Conservation (phyloP, 176 grass and related monocot species). For the Melocanna baccifera region DNA sequence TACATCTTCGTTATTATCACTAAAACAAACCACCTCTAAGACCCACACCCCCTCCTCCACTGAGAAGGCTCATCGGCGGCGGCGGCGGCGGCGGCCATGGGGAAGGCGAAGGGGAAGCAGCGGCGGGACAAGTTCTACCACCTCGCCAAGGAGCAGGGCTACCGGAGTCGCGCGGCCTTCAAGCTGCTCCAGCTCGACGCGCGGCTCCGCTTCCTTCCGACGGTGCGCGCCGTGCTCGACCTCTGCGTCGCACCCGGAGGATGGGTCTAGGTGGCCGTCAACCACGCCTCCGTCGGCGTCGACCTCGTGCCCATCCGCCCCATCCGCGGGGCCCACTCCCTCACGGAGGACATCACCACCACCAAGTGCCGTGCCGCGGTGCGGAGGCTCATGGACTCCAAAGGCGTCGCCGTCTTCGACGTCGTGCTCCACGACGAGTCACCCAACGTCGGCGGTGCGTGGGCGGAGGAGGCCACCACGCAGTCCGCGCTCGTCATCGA, state of each 20-base stretch:
- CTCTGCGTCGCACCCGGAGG: constrained; percentile 92
- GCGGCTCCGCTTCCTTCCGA: constrained; percentile 77
- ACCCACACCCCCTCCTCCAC: background rate
- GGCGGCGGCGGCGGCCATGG: constrained; percentile 58
- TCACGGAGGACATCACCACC: constrained; percentile 92
- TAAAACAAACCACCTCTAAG: too few species aligned
- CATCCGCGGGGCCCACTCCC: constrained; percentile 75
- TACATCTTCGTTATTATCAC: too few species aligned
- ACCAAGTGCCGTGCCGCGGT: constrained; percentile 74
- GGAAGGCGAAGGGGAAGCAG: constrained; percentile 94
- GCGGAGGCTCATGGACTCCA: constrained; percentile 69
- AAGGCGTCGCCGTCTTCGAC: constrained; percentile 63
- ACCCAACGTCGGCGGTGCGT: constrained; percentile 86
- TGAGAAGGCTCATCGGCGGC: constrained; percentile 28
- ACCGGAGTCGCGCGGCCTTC: constrained; percentile 81
- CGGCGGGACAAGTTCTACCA: constrained; percentile 88
- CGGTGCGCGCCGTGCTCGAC: constrained; percentile 76
- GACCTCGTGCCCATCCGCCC: constrained; percentile 88
- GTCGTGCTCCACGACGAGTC: constrained; percentile 91
- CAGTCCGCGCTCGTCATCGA: constrained; percentile 81
- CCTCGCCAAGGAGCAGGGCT: constrained; percentile 87
- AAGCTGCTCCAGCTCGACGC: constrained; percentile 97
- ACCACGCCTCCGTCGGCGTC: constrained; percentile 67
- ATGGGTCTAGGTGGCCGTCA: constrained; percentile 89
- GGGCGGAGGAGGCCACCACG: constrained; percentile 86